Conservation (phyloP, 2,329 filamentous ascomycete genomes). For the Sclerotinia minor region DNA sequence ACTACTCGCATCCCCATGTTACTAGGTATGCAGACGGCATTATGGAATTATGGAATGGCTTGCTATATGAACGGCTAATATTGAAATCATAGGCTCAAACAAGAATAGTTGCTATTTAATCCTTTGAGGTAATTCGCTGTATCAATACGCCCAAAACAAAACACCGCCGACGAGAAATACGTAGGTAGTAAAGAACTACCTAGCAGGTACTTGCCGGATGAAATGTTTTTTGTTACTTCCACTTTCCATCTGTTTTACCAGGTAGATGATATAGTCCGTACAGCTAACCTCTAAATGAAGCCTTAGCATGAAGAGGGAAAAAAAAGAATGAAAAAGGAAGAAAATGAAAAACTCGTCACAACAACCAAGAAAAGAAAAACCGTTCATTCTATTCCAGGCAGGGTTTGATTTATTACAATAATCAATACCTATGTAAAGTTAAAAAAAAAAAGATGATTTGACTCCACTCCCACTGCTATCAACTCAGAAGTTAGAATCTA, state of each 20-base stretch:
- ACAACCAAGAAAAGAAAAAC: background rate
- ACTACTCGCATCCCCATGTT: conserved; percentile 30
- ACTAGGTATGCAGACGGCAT: conserved; percentile 22
- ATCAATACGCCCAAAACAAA: conserved; percentile 8
- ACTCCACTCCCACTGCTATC: conserved; percentile 7
- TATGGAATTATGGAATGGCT: conserved; percentile 7
- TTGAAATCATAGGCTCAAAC: conserved; percentile 3
- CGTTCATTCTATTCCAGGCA: background rate
- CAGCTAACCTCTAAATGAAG: background rate
- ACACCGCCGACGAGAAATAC: background rate
- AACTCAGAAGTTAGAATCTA: background rate
- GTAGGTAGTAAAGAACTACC: background rate
- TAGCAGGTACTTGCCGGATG: background rate
- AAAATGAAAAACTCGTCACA: background rate
- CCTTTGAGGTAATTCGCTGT: background rate
- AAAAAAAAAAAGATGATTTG: background rate
- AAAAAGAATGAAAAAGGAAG: background rate
- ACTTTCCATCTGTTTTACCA: background rate
- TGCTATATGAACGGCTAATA: conserved; percentile 13
- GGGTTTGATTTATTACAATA: background rate
- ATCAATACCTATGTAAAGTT: too few relatives aligned
- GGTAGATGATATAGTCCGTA: background rate
- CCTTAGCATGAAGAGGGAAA: background rate
- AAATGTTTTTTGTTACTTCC: conserved; percentile 1
- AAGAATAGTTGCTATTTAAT: background rate